These are phyloP conservation scores for Nemania diffusa DNA, from an alignment of 2,329 filamentous ascomycete genomes.

Conservation along the genomic window DNA sequence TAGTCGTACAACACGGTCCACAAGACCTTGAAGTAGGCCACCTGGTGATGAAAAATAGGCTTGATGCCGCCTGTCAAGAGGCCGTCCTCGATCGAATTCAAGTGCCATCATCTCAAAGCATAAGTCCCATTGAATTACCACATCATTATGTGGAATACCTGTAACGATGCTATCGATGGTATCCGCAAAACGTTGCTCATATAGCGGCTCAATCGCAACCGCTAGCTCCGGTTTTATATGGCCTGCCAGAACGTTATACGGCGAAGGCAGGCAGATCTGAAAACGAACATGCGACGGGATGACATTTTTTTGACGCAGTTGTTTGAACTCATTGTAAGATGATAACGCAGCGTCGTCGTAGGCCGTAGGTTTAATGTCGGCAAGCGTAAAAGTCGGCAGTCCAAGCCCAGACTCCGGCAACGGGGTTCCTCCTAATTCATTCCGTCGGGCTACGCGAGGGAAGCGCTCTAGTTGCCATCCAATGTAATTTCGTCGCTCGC, in stretches of 20 bases:
- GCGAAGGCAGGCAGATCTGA: conserved; percentile 41
- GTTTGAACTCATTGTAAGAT: conserved; percentile 41
- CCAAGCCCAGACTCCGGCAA: conserved; percentile 36
- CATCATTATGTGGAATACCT: conserved; percentile 38
- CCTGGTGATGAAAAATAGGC: conserved; percentile 37
- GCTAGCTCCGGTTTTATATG: conserved; percentile 39
- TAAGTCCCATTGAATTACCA: conserved; percentile 44
- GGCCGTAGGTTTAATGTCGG: conserved; percentile 39
- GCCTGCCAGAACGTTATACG: conserved; percentile 38
- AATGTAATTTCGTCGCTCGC: conserved; percentile 43
- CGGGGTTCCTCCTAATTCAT: conserved; percentile 38
- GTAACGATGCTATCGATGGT: conserved; percentile 36
- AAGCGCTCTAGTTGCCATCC: conserved; percentile 41
- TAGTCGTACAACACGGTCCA: conserved; percentile 39
- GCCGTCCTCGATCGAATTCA: conserved; percentile 39
- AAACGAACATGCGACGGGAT: conserved; percentile 38
- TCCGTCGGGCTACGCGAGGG: conserved; percentile 34
- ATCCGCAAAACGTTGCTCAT: conserved; percentile 40
- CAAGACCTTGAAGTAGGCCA: conserved; percentile 39
- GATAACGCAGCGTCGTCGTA: conserved; percentile 41
- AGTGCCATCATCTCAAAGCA: conserved; percentile 43
- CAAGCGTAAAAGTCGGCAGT: conserved; percentile 39
- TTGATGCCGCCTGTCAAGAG: conserved; percentile 30
- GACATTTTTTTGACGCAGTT: conserved; percentile 37
- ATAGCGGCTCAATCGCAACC: conserved; percentile 40